Base-by-base conservation (phyloP, 257 asterid species). In the Solanum dulcamara region DNA sequence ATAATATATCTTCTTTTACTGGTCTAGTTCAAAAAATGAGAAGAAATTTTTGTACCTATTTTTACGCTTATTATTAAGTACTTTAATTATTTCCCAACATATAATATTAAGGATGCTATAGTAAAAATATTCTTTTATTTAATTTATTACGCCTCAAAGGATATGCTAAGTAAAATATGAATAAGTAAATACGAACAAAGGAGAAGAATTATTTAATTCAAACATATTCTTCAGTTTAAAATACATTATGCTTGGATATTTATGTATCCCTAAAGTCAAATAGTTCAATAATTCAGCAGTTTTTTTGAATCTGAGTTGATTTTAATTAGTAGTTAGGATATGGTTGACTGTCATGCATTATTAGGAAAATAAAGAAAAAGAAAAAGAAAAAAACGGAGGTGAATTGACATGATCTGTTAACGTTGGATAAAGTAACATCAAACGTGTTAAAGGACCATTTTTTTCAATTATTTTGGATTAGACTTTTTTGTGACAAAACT, bases 361-460 rank as follows among this genome's bases (percentile, higher is more conserved):
- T 33, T 70, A 70, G 5, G 9, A 6, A 44, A 42, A 42, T n/a
- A 40, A 26, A 38, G 30, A n/a, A 6, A 40, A 26, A n/a, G 12
- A 24, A 30, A 28, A 26, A 74, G 26, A 4, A 48, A 9, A 50
- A 46, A 81, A 28, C n/a, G 28, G 64, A 57, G 40, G 20, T 64
- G 85, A 84, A 55, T 72, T 82, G 86, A 86, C 70, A 24, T 85
- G 87, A 60, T 81, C 77, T 84, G 82, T 84, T 86, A 88, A 88
- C 92, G 90, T 89, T 86, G 86, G 59, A 81, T 71, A 89, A 85
- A 87, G 87, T 81, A 44, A 74, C 37, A 51, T 24, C 81, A 24
- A 15, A 68, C 48, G 81, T 40, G 81, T 84, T 32, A 3, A 68
- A 68, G 50, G 32, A n/a, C 66, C 66, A 51, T 15, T 68, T 33